Evolutionary conservation across 169 alveolate species (phyloP).

Genomic region (Theileria equi): DNA sequence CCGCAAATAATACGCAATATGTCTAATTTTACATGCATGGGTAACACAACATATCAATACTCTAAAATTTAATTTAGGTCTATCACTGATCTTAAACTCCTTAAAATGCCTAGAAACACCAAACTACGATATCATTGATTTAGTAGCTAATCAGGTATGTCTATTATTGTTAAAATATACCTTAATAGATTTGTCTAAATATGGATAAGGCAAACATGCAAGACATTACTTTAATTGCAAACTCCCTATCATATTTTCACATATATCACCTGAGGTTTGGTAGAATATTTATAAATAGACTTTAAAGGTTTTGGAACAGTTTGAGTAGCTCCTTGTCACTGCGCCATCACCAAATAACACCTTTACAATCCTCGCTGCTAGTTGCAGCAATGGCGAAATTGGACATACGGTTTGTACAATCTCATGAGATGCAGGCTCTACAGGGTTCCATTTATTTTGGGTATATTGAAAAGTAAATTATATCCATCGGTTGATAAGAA

Average conservation of each 20-base stretch:
- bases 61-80: conserved; percentile 22
- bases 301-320: conserved; percentile 65
- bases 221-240: conserved; percentile 73
- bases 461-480: conserved; percentile 52
- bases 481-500: conserved; percentile 53
- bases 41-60: background rate
- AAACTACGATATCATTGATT: conserved; percentile 71
- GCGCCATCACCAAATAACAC: conserved; percentile 43
- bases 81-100: conserved; percentile 69
- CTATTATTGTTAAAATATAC: background rate
- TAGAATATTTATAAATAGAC: conserved; percentile 22
- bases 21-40: conserved; percentile 51
- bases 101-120: conserved; percentile 67
- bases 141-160: conserved; percentile 72
- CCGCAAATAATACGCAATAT: conserved; percentile 63
- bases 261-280: conserved; percentile 68
- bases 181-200: conserved; percentile 29
- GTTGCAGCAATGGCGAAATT: conserved; percentile 70
- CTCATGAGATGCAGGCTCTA: background rate
- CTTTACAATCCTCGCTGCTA: conserved; percentile 67
- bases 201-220: conserved; percentile 65
- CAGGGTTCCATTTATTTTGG: conserved; percentile 60
- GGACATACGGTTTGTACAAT: conserved; percentile 64
- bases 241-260: conserved; percentile 69
- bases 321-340: conserved; percentile 48